A percentile compares a stretch with the other conserved stretches of the same genome.
These are phyloP conservation scores for Gypsophila paniculata DNA, from an alignment of 179 eudicot species.

Conservation along the genomic window DNA sequence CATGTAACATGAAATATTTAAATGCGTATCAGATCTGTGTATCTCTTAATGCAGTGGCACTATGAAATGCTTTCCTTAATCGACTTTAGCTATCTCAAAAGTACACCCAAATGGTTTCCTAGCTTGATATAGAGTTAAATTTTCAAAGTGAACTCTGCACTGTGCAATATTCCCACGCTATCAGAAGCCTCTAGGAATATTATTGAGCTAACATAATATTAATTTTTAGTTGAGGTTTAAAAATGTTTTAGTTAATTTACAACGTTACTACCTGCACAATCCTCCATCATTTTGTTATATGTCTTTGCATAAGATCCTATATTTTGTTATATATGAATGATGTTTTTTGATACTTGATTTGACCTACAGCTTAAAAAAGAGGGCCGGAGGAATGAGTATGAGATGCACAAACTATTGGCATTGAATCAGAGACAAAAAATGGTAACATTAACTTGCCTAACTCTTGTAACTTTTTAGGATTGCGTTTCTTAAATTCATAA, in stretches of 20 bases:
- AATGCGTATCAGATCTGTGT: background rate
- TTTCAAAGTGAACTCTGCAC: too few relatives aligned
- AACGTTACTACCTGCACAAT: background rate
- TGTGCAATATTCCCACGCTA: too few relatives aligned
- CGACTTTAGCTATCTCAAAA: background rate
- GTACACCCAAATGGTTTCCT: background rate
- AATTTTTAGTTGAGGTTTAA: too few relatives aligned
- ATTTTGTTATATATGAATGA: conserved; percentile 3
- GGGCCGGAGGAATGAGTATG: conserved; percentile 95
- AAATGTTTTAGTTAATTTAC: background rate
- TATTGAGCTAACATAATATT: too few relatives aligned
- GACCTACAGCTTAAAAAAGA: conserved; percentile 84
- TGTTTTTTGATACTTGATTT: background rate
- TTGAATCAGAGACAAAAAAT: conserved; percentile 92
- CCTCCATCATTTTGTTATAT: background rate
- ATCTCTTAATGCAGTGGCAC: background rate
- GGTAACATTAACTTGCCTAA: conserved; percentile 37
- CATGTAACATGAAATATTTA: background rate
- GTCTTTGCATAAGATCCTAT: background rate
- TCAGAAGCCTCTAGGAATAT: too few relatives aligned
- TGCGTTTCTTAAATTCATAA: conserved; percentile 6
- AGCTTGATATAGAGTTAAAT: background rate
- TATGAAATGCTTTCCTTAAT: too few relatives aligned
- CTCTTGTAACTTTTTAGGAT: conserved; percentile 2
- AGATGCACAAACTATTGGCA: conserved; percentile 94